These are phyloP conservation scores for Bothriochloa decipiens DNA, from an alignment of 176 grass and related monocot genomes.

Conservation along the genomic window DNA sequence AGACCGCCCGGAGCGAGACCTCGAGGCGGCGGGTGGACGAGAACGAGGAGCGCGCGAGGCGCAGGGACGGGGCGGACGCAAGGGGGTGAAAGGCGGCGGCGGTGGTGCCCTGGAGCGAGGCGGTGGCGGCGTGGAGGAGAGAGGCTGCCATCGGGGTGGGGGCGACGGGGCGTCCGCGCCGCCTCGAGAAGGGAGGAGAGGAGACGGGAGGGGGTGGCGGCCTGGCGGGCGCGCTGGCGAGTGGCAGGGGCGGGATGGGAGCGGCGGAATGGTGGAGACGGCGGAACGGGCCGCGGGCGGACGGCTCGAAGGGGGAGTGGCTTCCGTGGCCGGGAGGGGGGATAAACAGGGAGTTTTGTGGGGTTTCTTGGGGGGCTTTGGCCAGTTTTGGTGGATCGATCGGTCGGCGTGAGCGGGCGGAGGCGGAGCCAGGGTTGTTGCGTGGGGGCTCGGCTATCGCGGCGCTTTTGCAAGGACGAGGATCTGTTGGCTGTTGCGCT, in stretches of 20 bases:
- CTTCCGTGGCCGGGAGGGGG: not conserved
- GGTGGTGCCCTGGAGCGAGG: conserved; percentile 15
- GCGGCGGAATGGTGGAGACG: not conserved
- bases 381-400: not conserved
- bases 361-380: conserved; percentile 48
- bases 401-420: not conserved
- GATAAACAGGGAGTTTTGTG: conserved; percentile 20
- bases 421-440: not conserved
- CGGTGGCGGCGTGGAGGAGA: conserved; percentile 45
- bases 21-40: conserved; percentile 13
- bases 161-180: not conserved
- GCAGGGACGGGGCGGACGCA: conserved; percentile 38
- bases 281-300: conserved; percentile 9
- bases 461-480: not conserved
- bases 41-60: conserved; percentile 44
- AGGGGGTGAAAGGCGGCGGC: conserved; percentile 43
- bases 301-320: conserved; percentile 20
- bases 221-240: not conserved
- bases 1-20: conserved; percentile 21
- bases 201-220: not conserved
- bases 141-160: conserved; percentile 43
- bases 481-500: not conserved
- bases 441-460: not conserved
- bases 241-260: too few species aligned
- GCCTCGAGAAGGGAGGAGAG: not conserved